Conservation (phyloP, 345 rosid species). For the Rhodomyrtus tomentosa region DNA sequence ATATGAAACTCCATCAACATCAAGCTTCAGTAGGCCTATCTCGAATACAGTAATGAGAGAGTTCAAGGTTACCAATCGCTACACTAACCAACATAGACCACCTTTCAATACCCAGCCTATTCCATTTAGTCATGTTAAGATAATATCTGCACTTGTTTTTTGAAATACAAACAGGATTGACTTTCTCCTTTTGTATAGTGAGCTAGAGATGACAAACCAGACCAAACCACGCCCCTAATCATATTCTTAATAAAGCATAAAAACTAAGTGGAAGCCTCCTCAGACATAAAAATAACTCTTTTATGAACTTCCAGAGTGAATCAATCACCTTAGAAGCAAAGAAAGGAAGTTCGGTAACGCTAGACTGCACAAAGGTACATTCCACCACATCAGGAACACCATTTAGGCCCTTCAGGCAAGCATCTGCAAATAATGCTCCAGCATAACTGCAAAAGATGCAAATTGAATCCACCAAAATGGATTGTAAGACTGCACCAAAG, state of each 20-base stretch:
- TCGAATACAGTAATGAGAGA: background rate
- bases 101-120: background rate
- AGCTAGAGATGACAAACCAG: background rate
- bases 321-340: conserved; percentile 74
- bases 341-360: conserved; percentile 66
- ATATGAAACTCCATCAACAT: background rate
- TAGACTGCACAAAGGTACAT: conserved; percentile 71
- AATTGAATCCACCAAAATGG: background rate
- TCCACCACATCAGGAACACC: conserved; percentile 71
- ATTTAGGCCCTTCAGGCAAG: conserved; percentile 82
- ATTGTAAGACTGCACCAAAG: background rate
- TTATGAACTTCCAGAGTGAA: background rate
- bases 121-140: background rate
- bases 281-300: background rate
- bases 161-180: background rate
- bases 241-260: background rate
- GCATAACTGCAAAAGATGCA: conserved; percentile 49
- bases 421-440: conserved; percentile 83
- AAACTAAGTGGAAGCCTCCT: background rate
- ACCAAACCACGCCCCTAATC: background rate
- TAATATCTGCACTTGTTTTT: background rate
- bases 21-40: background rate
- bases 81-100: background rate
- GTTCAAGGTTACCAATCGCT: background rate
- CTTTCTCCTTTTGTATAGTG: background rate